Base-by-base conservation (phyloP, 2,329 filamentous ascomycete genomes). In the Daldinia eschscholtzii region DNA sequence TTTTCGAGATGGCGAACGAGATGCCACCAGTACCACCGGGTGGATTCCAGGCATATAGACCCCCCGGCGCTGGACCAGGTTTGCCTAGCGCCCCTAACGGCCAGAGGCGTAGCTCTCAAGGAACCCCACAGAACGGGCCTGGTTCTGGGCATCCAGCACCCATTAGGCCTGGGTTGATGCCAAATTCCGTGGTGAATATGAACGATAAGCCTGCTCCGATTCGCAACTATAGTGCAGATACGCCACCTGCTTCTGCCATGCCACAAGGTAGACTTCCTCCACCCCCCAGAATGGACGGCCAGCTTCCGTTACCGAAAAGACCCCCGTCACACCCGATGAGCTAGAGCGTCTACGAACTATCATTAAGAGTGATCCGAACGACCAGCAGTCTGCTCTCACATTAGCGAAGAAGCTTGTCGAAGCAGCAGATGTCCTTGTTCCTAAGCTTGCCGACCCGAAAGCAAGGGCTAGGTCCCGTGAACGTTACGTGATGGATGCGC, bases 361-460 rank as follows among this genome's bases (percentile, higher is more conserved):
- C 6, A 90, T 92, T 70, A 92, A 92, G 77, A 84, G 83, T 28
- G 92, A 94, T 68, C 89, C 94, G 0, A 85, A 86, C 33, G 93
- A 98, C 72, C 88, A 92, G 69, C 87, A 87, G 53, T 86, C 89
- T 2, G 91, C 92, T 13, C 83, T 99, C 63, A 83, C 85, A 9
- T 84, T 97, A 18, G 94, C 93, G 0, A 95, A 94, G 81, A 93
- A 92, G 74, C 83, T 98, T 4, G 89, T 97, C 1, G 94, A 98
- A 81, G 96, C 95, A 1, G 89, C 93, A 0, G 89, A 90, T 12
- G 88, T 92, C 4, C 86, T 99, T 1, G 89, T 93, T 2, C 83
- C 87, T 1, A 81, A 81, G 13, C 80, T 90, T 9, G 84, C 87
- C 0, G 92, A 93, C 72, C 91, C 94, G 41, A 91, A 91, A 74